Evolutionary conservation across 2,329 filamentous ascomycete genomes (phyloP).

Genomic region (Diplodia mutila): DNA sequence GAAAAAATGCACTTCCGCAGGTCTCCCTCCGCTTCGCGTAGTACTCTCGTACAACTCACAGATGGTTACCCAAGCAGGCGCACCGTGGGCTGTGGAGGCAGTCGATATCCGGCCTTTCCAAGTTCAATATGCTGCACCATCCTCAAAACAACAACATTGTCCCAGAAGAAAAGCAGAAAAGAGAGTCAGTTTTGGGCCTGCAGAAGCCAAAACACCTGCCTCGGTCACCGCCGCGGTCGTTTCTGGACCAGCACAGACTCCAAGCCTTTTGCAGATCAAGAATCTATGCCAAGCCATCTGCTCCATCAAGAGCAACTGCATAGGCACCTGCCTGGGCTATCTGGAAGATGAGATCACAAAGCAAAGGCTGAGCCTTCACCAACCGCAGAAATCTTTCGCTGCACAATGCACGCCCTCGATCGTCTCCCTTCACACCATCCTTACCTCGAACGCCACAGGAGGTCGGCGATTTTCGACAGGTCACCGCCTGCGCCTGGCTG

Average conservation of each 20-base stretch:
- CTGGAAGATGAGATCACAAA: neutral
- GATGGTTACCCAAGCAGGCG: neutral
- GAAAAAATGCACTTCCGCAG: neutral
- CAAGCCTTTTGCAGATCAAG: neutral
- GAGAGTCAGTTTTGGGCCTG: neutral
- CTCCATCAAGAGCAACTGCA: neutral
- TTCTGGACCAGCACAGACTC: neutral
- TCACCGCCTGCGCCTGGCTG: conserved; percentile 30
- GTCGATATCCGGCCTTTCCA: neutral
- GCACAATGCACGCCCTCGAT: neutral
- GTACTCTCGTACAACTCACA: neutral
- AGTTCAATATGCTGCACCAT: neutral
- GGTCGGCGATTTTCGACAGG: neutral
- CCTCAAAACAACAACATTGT: neutral
- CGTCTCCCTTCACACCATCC: neutral
- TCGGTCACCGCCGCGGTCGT: neutral
- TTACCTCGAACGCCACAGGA: neutral
- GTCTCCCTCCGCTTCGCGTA: neutral
- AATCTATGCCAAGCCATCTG: neutral
- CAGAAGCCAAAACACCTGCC: too few species aligned
- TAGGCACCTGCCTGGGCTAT: neutral
- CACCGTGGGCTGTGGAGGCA: neutral
- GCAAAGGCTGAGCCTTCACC: neutral
- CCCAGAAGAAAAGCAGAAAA: neutral
- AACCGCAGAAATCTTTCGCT: neutral